Base-by-base conservation (phyloP, 176 grass and related monocot genomes). In the Juncus inflexus region DNA sequence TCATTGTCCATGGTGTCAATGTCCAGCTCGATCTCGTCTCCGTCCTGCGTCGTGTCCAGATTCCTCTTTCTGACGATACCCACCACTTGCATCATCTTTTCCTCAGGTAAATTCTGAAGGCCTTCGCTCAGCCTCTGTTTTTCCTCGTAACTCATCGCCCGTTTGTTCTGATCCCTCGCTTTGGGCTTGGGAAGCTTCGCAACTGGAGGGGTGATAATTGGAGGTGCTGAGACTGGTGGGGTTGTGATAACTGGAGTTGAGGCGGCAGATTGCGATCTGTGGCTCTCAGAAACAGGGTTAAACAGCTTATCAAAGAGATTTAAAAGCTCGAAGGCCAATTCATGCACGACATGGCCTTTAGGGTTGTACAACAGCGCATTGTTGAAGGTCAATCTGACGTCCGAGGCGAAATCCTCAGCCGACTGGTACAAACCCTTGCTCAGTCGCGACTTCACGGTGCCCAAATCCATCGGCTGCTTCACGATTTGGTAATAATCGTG, bases 321-420 rank as follows among this genome's bases (percentile, higher is more conserved):
- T 37, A 92, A 79, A 54, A 90, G 82, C 16, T 85, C 75, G 19
- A 72, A 77, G 3, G 95, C 95, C 28, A 99, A 84, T 45, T 77
- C 77, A 83, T 99, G 83, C 57, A 99, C 89, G 43, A 75, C 80
- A 28, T 99, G 89, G 0, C 85, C 86, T 3, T 50, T 59, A 0
- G 88, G 88, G 78, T 99, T 99, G 85, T 99, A 90, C 0, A 77
- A n/a, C 59, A 92, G 70, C 3, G 94, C 94, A 19, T 99, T 99
- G 80, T 66, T 35, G 78, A 92, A 92, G 5, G 89, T 99, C 49
- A 99, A 77, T 6, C 89, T 65, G 43, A 99, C 74, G 40, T 99
- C 94, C 36, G 59, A 59, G 2, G 85, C 94, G 60, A 92, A 99
- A 7, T 69, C 85, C 12, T 41, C 67, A 42, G 84, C 80, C 11